A percentile compares a stretch with the other conserved stretches of the same genome.
Conservation (phyloP, 768 basidiomycete species). For the Sarcomyxa edulis region DNA sequence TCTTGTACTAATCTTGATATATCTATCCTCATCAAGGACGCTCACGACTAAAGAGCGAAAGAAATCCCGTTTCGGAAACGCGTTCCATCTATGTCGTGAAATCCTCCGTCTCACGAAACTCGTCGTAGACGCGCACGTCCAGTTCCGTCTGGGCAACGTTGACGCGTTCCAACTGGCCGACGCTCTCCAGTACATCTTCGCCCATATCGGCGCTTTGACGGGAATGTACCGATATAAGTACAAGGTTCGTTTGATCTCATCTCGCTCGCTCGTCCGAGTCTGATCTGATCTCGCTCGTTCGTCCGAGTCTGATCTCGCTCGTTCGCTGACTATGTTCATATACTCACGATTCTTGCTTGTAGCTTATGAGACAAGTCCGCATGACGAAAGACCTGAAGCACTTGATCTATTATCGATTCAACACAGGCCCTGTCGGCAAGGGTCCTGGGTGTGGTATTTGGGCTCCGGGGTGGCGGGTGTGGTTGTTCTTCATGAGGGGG, state of each 20-base stretch:
- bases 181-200: constrained; percentile 96
- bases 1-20: not conserved
- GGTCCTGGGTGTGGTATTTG: constrained; percentile 99
- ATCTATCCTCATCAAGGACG: constrained; percentile 51
- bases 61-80: constrained; percentile 99
- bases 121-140: constrained; percentile 97
- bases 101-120: constrained; percentile 97
- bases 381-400: constrained; percentile 99
- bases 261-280: no score
- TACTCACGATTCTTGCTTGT: constrained; percentile 9
- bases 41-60: constrained; percentile 99
- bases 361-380: constrained; percentile 98
- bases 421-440: constrained; percentile 98
- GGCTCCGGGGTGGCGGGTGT: constrained; percentile 99
- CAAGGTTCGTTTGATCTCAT: constrained; percentile 51
- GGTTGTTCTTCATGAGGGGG: constrained; percentile 99
- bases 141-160: constrained; percentile 96
- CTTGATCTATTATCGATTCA: constrained; percentile 97
- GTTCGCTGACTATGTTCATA: not conserved
- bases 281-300: no score
- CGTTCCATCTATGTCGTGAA: constrained; percentile 96
- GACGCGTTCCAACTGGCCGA: constrained; percentile 99
- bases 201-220: constrained; percentile 94
- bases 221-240: constrained; percentile 99
- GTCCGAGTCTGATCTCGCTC: no score